Evolutionary conservation across 345 rosid species (phyloP), one percentile per base, ranked within the genome.

Genomic region (Geranium rotundifolium): DNA sequence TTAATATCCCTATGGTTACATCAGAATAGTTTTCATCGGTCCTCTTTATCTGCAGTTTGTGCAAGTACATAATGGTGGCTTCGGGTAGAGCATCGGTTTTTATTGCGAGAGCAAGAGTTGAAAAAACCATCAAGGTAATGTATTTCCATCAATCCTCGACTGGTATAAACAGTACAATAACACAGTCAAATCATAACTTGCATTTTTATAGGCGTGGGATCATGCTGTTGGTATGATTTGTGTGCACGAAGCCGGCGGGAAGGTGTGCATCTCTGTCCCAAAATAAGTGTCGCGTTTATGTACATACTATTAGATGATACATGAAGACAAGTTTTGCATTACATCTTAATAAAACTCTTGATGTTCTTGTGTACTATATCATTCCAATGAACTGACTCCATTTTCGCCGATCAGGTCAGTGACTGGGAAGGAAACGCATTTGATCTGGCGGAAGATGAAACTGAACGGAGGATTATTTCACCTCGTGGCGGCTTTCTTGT

Each of bases 201-300:
- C 31, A 12, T 29, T 65, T 56, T 58, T 27, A 54, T 70, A 91
- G 98, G 77, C 83, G 41, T 91, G 98, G 98, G 96, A 91, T 78
- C 98, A 89, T 82, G 98, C 95, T 75, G 92, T 85, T 74, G 96
- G 98, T 52, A 65, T 84, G 65, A 79, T 89, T 70, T 91, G 98
- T 6, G 92, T 87, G 58, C 84, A 67, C 68, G 98, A 91, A 81
- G 95, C 98, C 0, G 95, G 92, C 64, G 98, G 98, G 71, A 91
- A 79, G 96, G 98, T 90, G 64, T 15, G 69, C 56, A 10, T 13
- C 27, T 23, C 10, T 9, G 27, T 19, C 27, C 2, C 3, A 2
- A 23, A 23, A 23, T 23, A 23, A 23, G 27, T 23, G 27, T 56
- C 27, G 2, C 17, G 14, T 17, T 23, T 23, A 23, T 23, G 27